Base-by-base conservation (phyloP, 2,329 filamentous ascomycete species). In the Cercospora nicotianae region DNA sequence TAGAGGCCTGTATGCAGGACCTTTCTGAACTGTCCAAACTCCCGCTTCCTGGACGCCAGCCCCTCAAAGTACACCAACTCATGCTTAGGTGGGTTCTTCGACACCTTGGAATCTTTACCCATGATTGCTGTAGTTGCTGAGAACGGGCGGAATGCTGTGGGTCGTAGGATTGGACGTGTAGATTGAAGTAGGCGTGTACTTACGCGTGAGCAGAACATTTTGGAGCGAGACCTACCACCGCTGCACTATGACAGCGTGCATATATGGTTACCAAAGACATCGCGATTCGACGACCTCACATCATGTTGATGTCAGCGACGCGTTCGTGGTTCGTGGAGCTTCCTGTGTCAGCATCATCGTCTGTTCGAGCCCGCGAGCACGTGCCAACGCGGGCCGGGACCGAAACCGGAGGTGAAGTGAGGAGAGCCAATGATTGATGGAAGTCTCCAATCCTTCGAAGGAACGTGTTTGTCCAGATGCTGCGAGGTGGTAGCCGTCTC, bases 1-100 rank as follows among this genome's bases (percentile, higher is more conserved):
- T 89, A 89, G 6, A 90, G 78, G 0, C 87, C 87, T 1, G 88
- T 90, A 77, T 85, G 87, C 13, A 90, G 77, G 23, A 90, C 87
- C 36, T 85, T 86, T 3, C 87, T 81, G 75, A 89, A 90, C 66
- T 87, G 85, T 2, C 80, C 83, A 20, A 87, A 89, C 45, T 83
- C 80, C 20, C 87, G 82, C 60, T 88, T 80, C 7, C 83, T 79
- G 8, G 81, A 84, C 30, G 85, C 83, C 77, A 89, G 83, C 13
- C 83, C 79, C 0, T 85, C 83, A 70, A 90, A 88, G 76, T 88
- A 86, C n/a, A 83, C 83, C 86, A 90, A 89, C 71, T 88, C 68
- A 69, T 79, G 77, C 73, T 78, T 78, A 6, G 77, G 77, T 1
- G 77, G 77, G 30, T 71, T 66, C 26, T 69, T 72, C 0, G 77